A percentile compares a stretch with the other conserved stretches of the same genome.
These are phyloP conservation scores for Aspergillus clavatus DNA, from an alignment of 2,329 filamentous ascomycete species.

Conservation along the genomic window DNA sequence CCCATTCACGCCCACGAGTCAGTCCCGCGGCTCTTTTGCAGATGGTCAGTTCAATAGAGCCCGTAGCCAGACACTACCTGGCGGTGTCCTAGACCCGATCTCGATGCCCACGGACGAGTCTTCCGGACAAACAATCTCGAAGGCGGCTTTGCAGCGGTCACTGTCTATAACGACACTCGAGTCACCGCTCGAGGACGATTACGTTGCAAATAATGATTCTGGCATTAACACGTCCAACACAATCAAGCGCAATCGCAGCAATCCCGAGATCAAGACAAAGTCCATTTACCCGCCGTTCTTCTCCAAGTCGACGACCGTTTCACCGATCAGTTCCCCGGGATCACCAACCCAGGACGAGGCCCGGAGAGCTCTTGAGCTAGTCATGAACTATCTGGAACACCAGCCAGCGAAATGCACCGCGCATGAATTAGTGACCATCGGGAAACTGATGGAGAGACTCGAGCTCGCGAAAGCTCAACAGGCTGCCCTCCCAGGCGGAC, in stretches of 20 bases:
- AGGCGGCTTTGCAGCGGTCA: slow-evolving; percentile 42
- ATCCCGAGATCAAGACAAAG: slow-evolving; percentile 41
- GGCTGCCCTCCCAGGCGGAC: slow-evolving; percentile 38
- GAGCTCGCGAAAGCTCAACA: slow-evolving; percentile 57
- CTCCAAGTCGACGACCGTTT: slow-evolving; percentile 38
- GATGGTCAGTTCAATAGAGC: slow-evolving; percentile 63
- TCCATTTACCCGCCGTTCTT: slow-evolving; percentile 38
- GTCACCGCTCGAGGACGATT: slow-evolving; percentile 49
- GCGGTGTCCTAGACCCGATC: slow-evolving; percentile 50
- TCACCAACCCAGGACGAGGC: slow-evolving; percentile 83
- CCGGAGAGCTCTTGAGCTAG: slow-evolving; percentile 70
- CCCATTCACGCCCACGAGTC: slow-evolving; percentile 57
- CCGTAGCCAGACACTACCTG: slow-evolving; percentile 83
- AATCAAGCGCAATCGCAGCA: slow-evolving; percentile 43
- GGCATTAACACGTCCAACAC: slow-evolving; percentile 27
- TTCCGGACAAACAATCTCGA: slow-evolving; percentile 53
- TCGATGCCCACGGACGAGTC: slow-evolving; percentile 48
- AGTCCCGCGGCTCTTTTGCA: slow-evolving; percentile 45
- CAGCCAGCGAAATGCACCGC: slow-evolving; percentile 66
- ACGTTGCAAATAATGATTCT: slow-evolving; percentile 31
- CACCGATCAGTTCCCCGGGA: slow-evolving; percentile 54
- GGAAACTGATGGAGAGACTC: slow-evolving; percentile 81
- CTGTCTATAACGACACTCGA: slow-evolving; percentile 45
- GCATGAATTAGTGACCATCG: slow-evolving; percentile 71
- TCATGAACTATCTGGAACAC: slow-evolving; percentile 75